A percentile compares a stretch with the other conserved stretches of the same genome.
phyloP scores from a whole-genome alignment of 2,329 filamentous ascomycete species.

The Fusarium piperis region DNA sequence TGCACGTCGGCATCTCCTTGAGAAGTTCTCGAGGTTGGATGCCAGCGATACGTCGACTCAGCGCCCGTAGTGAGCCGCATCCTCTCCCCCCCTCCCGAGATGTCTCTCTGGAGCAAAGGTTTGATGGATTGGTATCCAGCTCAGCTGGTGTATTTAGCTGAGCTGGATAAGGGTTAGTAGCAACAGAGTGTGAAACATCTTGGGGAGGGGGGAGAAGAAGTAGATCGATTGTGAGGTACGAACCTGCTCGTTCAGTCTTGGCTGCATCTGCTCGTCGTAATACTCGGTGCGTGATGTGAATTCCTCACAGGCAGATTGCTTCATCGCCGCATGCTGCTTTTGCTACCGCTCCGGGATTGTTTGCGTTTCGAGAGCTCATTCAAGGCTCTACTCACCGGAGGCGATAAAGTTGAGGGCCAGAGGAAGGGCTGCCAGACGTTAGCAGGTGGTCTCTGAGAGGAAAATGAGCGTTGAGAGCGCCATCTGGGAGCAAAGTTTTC shows the following conservation, averaged over 20 bases:
- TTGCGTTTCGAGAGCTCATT: constrained; percentile 31
- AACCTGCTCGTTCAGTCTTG: constrained; percentile 52
- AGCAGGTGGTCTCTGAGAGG: constrained; percentile 30
- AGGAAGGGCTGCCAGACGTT: constrained; percentile 70
- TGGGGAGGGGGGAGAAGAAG: constrained; percentile 44
- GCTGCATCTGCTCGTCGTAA: constrained; percentile 16
- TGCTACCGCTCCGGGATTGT: constrained; percentile 71
- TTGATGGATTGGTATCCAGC: constrained; percentile 7
- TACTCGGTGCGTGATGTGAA: constrained; percentile 21
- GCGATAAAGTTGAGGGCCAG: constrained; percentile 90
- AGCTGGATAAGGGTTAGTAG: constrained; percentile 36
- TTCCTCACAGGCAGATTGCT: constrained; percentile 13
- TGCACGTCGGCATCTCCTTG: constrained; percentile 53
- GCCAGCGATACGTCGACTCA: constrained; percentile 61
- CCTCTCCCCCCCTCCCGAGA: constrained; percentile 49
- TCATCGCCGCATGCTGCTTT: constrained; percentile 33
- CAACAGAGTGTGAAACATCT: constrained; percentile 41
- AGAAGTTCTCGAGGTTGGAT: constrained; percentile 60
- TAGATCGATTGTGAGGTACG: constrained; percentile 52
- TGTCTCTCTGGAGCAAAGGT: constrained; percentile 40
- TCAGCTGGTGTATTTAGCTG: neutral
- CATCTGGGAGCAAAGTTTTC: constrained; percentile 5
- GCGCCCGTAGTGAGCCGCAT: constrained; percentile 89
- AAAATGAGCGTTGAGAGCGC: neutral
- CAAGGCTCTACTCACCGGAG: constrained; percentile 78